Conservation (phyloP, 306 rosid species). For the Corylus heterophylla region DNA sequence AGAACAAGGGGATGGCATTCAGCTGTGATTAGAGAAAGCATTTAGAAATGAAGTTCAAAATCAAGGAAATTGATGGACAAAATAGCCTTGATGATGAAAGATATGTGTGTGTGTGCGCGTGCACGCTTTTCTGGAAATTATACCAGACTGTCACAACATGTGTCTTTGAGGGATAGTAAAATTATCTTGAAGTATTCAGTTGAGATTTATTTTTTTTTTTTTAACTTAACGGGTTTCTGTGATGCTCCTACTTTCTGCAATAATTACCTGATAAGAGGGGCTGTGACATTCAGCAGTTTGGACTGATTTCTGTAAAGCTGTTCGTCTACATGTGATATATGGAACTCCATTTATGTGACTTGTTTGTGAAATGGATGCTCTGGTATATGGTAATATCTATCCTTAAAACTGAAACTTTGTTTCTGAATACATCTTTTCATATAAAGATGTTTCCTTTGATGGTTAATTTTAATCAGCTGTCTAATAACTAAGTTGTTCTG, state of each 20-base stretch:
- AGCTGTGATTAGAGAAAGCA: neutral
- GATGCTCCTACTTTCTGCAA: neutral
- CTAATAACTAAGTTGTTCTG: neutral
- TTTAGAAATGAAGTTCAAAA: neutral
- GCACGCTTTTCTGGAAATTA: too few species aligned
- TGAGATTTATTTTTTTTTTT: neutral
- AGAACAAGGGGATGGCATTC: too few species aligned
- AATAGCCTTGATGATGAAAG: too few species aligned
- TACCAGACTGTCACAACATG: too few species aligned
- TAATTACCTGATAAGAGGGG: neutral
- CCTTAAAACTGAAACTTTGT: neutral
- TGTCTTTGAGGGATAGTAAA: neutral
- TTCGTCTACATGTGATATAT: neutral
- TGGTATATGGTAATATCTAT: neutral
- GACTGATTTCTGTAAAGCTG: neutral
- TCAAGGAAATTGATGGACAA: too few species aligned
- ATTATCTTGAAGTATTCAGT: neutral
- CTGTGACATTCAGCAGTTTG: neutral
- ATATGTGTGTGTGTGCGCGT: too few species aligned
- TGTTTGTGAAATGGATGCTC: neutral
- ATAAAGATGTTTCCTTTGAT: neutral
- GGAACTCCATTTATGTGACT: neutral
- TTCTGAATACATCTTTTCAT: neutral
- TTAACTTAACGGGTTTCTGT: neutral
- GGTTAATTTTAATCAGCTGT: neutral